Evolutionary conservation across 805 yeast species (phyloP).

Genomic region (Zygosaccharomyces kombuchaensis): DNA sequence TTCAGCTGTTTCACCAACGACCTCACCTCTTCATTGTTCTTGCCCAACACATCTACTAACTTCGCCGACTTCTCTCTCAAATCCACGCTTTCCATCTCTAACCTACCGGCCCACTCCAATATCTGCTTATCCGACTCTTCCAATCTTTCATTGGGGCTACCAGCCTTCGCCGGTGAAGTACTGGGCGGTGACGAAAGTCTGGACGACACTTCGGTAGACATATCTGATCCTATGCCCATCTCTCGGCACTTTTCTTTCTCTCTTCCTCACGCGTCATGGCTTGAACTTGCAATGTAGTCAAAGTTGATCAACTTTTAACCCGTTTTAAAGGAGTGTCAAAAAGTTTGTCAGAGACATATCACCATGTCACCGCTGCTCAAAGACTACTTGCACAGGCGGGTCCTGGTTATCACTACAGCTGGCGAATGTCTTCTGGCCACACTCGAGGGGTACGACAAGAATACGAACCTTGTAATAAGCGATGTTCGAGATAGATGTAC

Average conservation of each 20-base stretch:
- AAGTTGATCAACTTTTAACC: neutral
- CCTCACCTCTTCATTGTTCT: slow-evolving; percentile 15
- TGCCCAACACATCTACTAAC: slow-evolving; percentile 18
- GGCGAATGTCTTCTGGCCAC: slow-evolving; percentile 48
- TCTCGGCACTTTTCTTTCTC: neutral
- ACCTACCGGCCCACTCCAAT: slow-evolving; percentile 46
- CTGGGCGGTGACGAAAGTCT: slow-evolving; percentile 14
- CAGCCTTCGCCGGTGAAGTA: slow-evolving; percentile 4
- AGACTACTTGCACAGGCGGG: slow-evolving; percentile 39
- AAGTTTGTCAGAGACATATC: neutral
- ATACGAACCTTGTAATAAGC: slow-evolving; percentile 55
- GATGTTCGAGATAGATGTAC: slow-evolving; percentile 48
- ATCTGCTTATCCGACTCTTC: slow-evolving; percentile 36
- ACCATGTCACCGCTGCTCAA: slow-evolving; percentile 34
- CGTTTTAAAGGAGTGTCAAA: neutral
- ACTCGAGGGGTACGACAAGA: slow-evolving; percentile 59
- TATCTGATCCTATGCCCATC: slow-evolving; percentile 1
- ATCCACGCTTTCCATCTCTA: slow-evolving; percentile 47
- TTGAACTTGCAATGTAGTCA: neutral
- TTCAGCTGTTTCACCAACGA: slow-evolving; percentile 11
- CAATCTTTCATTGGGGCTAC: slow-evolving; percentile 4
- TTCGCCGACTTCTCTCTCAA: slow-evolving; percentile 33
- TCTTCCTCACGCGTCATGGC: slow-evolving; percentile 1
- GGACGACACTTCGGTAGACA: slow-evolving; percentile 14
- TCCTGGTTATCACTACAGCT: slow-evolving; percentile 54